These are phyloP conservation scores for Cladophialophora chaetospira DNA, from an alignment of 2,329 filamentous ascomycete genomes.

Conservation along the genomic window DNA sequence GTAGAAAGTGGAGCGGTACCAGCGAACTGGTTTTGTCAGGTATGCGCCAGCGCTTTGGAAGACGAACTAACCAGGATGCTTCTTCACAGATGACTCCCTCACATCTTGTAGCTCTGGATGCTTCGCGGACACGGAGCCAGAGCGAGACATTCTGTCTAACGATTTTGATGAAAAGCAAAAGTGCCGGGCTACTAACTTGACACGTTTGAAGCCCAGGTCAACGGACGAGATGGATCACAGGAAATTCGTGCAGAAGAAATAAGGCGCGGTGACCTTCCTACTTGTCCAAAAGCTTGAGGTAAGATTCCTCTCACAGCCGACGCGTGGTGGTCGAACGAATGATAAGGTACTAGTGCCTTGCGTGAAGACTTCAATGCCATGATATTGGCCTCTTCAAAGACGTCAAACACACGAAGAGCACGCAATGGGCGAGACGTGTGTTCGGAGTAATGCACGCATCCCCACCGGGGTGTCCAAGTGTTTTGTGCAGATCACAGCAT, in stretches of 20 bases:
- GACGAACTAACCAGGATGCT: constrained; percentile 4
- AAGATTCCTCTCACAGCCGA: background rate
- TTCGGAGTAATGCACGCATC: background rate
- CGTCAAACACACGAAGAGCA: constrained; percentile 10
- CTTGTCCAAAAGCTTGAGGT: background rate
- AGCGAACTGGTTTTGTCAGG: constrained; percentile 38
- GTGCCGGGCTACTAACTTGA: background rate
- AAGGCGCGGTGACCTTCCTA: background rate
- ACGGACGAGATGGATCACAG: background rate
- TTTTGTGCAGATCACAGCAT: background rate
- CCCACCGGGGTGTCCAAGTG: background rate
- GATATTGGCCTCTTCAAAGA: background rate
- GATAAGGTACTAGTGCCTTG: too few species aligned
- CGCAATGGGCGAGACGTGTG: background rate
- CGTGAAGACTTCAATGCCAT: too few species aligned
- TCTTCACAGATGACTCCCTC: constrained; percentile 4
- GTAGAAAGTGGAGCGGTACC: constrained; percentile 72
- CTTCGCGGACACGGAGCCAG: background rate
- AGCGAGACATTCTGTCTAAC: constrained; percentile 1
- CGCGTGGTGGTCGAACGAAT: background rate
- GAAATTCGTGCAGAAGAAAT: background rate
- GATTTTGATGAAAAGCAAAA: background rate
- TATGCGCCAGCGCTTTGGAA: background rate
- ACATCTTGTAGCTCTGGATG: constrained; percentile 12
- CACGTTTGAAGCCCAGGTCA: background rate